Conservation (phyloP, 2,329 filamentous ascomycete species). For the Arachnopeziza araneosa region DNA sequence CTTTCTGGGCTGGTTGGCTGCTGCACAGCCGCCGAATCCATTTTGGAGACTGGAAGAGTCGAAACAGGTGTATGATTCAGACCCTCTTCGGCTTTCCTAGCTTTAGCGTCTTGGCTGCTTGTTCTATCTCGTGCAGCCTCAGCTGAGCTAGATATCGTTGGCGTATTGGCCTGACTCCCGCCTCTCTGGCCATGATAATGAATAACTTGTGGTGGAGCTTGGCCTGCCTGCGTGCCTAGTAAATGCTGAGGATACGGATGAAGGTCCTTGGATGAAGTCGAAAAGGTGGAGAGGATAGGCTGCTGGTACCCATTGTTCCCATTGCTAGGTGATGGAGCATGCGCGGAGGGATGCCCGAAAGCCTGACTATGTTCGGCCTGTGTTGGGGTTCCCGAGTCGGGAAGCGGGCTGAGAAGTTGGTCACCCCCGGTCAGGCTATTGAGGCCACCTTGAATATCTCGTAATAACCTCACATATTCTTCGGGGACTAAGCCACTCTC, state of each 20-base stretch:
- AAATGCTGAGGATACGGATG: constrained; percentile 63
- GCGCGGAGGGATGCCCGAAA: constrained; percentile 45
- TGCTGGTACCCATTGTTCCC: constrained; percentile 60
- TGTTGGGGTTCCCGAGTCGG: constrained; percentile 56
- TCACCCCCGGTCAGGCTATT: constrained; percentile 62
- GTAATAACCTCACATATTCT: constrained; percentile 86
- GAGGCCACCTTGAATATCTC: constrained; percentile 89
- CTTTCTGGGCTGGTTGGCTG: constrained; percentile 21
- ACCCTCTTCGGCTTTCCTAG: constrained; percentile 20
- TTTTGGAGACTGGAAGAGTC: constrained; percentile 21
- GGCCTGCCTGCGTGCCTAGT: constrained; percentile 55
- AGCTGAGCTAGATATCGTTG: constrained; percentile 38
- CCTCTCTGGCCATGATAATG: constrained; percentile 63
- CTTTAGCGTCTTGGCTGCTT: constrained; percentile 23
- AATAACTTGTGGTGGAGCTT: constrained; percentile 59
- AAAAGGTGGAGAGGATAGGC: constrained; percentile 63
- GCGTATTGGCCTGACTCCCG: constrained; percentile 62
- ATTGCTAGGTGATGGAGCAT: constrained; percentile 39
- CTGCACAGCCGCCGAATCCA: constrained; percentile 17
- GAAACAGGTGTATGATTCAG: constrained; percentile 19
- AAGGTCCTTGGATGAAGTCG: constrained; percentile 64
- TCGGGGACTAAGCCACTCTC: constrained; percentile 95
- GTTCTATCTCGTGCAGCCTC: constrained; percentile 23
- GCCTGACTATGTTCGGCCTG: constrained; percentile 50
- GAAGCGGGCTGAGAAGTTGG: constrained; percentile 39